These are phyloP conservation scores for Debaryomyces udenii DNA, from an alignment of 1,139 yeast species.

Conservation along the genomic window DNA sequence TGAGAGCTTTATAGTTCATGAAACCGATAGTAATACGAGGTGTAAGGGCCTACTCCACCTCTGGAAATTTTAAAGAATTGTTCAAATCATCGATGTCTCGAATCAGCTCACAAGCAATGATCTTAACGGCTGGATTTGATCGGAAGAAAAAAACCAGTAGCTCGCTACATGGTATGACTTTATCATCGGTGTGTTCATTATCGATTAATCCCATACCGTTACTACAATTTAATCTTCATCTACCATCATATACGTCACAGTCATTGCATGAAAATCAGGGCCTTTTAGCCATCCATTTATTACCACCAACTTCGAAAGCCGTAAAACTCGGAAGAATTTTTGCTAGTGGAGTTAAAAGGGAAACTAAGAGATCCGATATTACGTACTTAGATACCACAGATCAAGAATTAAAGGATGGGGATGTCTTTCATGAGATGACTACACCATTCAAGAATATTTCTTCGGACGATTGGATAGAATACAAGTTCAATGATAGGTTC, in stretches of 20 bases:
- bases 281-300: constrained; percentile 70
- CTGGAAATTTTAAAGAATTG: constrained; percentile 15
- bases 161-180: constrained; percentile 70
- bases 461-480: constrained; percentile 30
- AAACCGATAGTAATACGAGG: not conserved
- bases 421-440: constrained; percentile 48
- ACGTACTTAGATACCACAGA: constrained; percentile 13
- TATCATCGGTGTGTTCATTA: constrained; percentile 79
- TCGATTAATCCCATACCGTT: constrained; percentile 74
- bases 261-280: constrained; percentile 56
- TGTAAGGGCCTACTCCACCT: constrained; percentile 4
- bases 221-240: constrained; percentile 78
- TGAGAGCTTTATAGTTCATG: too few relatives aligned
- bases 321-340: constrained; percentile 60
- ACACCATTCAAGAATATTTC: constrained; percentile 49
- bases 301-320: constrained; percentile 59
- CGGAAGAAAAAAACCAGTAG: not conserved
- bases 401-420: constrained; percentile 36
- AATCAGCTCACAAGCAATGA: constrained; percentile 49
- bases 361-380: constrained; percentile 18
- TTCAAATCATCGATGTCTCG: constrained; percentile 44
- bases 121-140: constrained; percentile 32
- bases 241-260: constrained; percentile 77
- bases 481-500: constrained; percentile 21
- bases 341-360: constrained; percentile 56